Evolutionary conservation across 2,329 filamentous ascomycete species (phyloP).

Genomic region (Aspergillus spinulosporus): DNA sequence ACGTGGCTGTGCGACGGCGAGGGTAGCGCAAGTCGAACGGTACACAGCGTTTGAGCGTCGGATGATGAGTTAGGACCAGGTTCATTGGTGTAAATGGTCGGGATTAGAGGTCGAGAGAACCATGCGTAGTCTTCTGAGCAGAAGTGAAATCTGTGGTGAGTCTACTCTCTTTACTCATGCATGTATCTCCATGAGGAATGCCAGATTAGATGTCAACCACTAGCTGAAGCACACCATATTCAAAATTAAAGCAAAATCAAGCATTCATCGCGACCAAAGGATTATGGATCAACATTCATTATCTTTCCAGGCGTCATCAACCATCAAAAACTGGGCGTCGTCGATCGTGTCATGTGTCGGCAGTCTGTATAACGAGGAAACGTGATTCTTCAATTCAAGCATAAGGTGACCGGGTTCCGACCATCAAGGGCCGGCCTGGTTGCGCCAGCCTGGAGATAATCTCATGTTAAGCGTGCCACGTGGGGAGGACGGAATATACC

Average conservation of each 20-base stretch:
- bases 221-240: constrained; percentile 13
- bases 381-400: constrained; percentile 1
- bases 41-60: not conserved
- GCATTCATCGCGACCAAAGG: constrained; percentile 10
- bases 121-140: not conserved
- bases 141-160: not conserved
- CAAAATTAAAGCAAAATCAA: constrained; percentile 10
- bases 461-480: constrained; percentile 1
- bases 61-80: not conserved
- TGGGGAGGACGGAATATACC: not conserved
- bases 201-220: constrained; percentile 19
- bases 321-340: constrained; percentile 13
- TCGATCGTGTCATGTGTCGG: constrained; percentile 13
- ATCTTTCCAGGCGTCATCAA: constrained; percentile 13
- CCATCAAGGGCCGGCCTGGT: constrained; percentile 6
- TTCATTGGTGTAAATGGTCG: not conserved
- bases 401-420: not conserved
- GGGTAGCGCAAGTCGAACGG: not conserved
- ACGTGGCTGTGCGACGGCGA: not conserved
- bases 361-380: constrained; percentile 11
- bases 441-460: constrained; percentile 13
- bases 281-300: constrained; percentile 12
- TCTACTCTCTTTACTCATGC: constrained; percentile 13
- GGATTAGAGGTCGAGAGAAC: not conserved
- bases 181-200: constrained; percentile 11